Evolutionary conservation across 1,284 basidiomycete species (phyloP), one percentile per base, ranked within the genome.

Genomic region (Tilletia walkeri): DNA sequence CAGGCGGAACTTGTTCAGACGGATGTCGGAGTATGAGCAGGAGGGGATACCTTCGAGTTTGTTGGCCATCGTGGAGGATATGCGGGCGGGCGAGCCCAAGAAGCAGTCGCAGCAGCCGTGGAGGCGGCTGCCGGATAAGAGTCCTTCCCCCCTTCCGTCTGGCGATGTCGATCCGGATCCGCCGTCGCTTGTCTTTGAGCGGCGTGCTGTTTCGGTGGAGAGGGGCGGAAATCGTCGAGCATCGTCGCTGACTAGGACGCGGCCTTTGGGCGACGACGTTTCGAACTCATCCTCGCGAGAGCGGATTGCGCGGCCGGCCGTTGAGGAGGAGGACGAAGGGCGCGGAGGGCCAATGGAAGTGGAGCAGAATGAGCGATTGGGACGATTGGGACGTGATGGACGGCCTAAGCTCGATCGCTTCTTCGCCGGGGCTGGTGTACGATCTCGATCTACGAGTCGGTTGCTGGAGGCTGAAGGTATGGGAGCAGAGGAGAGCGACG

Each of bases 41-140:
- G 65, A 45, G 34, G 48, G 48, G 18, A 14, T 53, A 18, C 48
- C 39, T 5, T 9, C 53, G 24, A 66, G 41, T 36, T 39, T 66
- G n/a, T 36, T 66, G 20, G 41, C 41, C 53, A 48, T 39, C n/a
- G 53, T 45, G 34, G 48, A 67, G 30, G 53, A 45, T 34, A 47
- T 67, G 41, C 48, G 41, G 18, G 24, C 34, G 38, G 48, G 20
- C 30, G 34, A 14, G 34, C 34, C 45, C 30, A 45, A 67, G 34
- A 14, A 5, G 39, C 20, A n/a, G 38, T 24, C n/a, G 53, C n/a
- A 67, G 20, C 65, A 9, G 38, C 65, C 39, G n/a, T 67, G 65
- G 65, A 34, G 39, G 34, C 65, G 49, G 3, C 2, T 24, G 12
- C 18, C 50, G 18, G 50, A 53, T 1, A 6, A 10, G 50, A 53